These are phyloP conservation scores for Dactylellina cionopaga DNA, from an alignment of 2,329 filamentous ascomycete genomes.

Conservation along the genomic window DNA sequence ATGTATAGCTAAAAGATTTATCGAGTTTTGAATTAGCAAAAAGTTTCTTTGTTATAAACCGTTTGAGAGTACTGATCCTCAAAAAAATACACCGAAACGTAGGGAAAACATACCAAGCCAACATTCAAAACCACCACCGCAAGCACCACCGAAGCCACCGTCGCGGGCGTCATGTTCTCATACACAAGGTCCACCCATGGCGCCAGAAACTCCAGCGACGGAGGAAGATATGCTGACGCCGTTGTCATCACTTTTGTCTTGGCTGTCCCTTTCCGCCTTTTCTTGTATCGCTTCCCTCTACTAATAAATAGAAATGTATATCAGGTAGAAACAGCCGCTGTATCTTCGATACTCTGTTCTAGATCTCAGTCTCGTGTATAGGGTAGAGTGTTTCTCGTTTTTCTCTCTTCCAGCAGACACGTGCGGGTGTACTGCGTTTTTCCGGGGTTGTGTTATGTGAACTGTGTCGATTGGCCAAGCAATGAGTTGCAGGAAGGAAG, in stretches of 20 bases:
- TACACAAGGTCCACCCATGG: constrained; percentile 2
- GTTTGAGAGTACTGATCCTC: too few relatives aligned
- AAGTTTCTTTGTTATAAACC: too few relatives aligned
- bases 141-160: constrained; percentile 2
- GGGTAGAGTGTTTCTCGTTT: too few relatives aligned
- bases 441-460: too few relatives aligned
- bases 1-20: constrained; percentile 34
- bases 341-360: too few relatives aligned
- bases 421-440: too few relatives aligned
- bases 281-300: not conserved
- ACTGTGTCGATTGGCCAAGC: too few relatives aligned
- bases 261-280: not conserved
- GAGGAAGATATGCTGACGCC: constrained; percentile 8
- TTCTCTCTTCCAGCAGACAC: too few relatives aligned
- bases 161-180: constrained; percentile 7
- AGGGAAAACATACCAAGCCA: constrained; percentile 15
- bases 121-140: constrained; percentile 5
- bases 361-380: too few relatives aligned
- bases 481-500: too few relatives aligned
- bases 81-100: too few relatives aligned
- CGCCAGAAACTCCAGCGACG: constrained; percentile 28
- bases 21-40: not conserved
- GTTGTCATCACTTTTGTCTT: constrained; percentile 6
- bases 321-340: too few relatives aligned
- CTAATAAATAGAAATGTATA: not conserved